A percentile compares a stretch with the other conserved stretches of the same genome.
phyloP scores from a whole-genome alignment of 306 rosid genomes.

The Quercus dentata region DNA sequence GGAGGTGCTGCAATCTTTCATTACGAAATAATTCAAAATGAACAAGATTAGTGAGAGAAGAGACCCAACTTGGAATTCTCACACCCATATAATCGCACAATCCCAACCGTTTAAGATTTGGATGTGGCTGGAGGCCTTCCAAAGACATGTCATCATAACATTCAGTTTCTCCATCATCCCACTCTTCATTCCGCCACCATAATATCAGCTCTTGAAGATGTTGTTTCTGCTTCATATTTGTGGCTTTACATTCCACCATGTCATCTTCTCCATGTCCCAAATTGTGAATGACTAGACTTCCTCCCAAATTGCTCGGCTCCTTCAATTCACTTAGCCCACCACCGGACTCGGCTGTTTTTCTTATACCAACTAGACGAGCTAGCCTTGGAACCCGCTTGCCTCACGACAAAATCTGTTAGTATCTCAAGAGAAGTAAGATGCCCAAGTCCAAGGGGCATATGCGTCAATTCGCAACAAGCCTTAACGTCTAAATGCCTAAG shows the following conservation, averaged over 20 bases:
- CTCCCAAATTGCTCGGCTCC: too few species aligned
- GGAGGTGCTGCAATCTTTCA: too few species aligned
- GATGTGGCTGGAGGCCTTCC: background rate
- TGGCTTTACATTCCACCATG: too few species aligned
- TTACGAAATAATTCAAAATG: fast-evolving
- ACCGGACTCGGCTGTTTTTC: background rate
- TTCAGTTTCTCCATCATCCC: too few species aligned
- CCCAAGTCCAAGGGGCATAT: background rate
- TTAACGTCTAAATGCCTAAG: slow-evolving; percentile 1
- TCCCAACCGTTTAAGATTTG: fast-evolving
- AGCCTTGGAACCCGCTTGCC: background rate
- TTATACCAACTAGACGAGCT: too few species aligned
- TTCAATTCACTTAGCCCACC: background rate
- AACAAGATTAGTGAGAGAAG: too few species aligned
- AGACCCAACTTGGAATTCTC: too few species aligned
- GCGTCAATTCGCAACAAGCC: fast-evolving
- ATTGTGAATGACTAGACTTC: too few species aligned
- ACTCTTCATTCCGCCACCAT: fast-evolving
- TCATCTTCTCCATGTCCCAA: too few species aligned
- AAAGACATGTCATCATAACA: background rate
- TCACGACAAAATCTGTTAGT: background rate
- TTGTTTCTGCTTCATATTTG: fast-evolving
- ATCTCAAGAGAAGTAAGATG: background rate
- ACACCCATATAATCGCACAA: fast-evolving
- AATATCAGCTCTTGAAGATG: background rate